A percentile compares a stretch with the other conserved stretches of the same genome.
These are phyloP conservation scores for Talaromyces islandicus DNA, from an alignment of 2,329 filamentous ascomycete genomes.

Conservation along the genomic window DNA sequence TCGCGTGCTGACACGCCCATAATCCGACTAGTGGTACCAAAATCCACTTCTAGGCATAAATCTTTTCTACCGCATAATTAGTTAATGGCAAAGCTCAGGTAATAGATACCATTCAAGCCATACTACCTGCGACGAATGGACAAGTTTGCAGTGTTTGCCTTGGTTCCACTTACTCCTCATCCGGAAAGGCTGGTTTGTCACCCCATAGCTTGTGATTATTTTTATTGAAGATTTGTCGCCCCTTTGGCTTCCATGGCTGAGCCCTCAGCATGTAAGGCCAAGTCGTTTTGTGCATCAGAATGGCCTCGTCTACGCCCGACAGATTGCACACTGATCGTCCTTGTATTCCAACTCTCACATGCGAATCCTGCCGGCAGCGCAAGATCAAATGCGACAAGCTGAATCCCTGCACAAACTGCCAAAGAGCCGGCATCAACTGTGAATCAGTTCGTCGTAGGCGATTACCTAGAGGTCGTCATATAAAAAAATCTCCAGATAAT, in stretches of 20 bases:
- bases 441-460: constrained; percentile 13
- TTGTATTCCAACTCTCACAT: constrained; percentile 11
- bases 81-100: too few species aligned
- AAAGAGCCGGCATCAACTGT: constrained; percentile 10
- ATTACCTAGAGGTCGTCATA: constrained; percentile 15
- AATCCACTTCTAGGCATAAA: too few species aligned
- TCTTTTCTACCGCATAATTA: too few species aligned
- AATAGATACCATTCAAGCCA: too few species aligned
- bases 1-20: too few species aligned
- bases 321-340: background rate
- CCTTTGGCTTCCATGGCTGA: background rate
- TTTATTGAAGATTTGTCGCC: background rate
- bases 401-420: constrained; percentile 16
- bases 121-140: too few species aligned
- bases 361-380: constrained; percentile 14
- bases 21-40: too few species aligned
- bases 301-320: background rate
- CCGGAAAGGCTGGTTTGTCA: background rate
- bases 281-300: background rate
- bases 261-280: background rate
- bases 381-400: constrained; percentile 18
- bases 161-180: background rate
- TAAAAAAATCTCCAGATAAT: background rate
- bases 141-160: background rate
- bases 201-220: background rate